Evolutionary conservation across 2,329 filamentous ascomycete species (phyloP), one percentile per base, ranked within the genome.

Genomic region (Sarocladium oryzae): DNA sequence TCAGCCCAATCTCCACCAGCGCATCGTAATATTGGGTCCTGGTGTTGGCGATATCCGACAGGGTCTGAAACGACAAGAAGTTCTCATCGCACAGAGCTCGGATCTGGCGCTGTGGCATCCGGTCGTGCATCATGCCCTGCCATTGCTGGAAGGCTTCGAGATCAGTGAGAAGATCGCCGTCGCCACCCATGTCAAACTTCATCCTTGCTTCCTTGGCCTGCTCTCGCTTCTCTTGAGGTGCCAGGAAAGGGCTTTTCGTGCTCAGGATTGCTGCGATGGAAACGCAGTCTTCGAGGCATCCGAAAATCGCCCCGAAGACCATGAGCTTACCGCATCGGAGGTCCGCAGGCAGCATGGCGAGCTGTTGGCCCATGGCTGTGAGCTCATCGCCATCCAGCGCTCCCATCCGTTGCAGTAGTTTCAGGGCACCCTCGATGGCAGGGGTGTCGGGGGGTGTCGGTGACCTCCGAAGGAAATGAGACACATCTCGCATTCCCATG

Each of bases 341-440:
- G 63, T 99, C 93, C 1, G 92, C 89, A 2, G 93, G 93, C 49
- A 99, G 90, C 82, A 95, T 89, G 16, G 91, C 87, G n/a, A 99
- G 76, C 69, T 97, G 93, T 50, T 87, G 84, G 35, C 93, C 93
- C 43, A 99, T 82, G 2, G 91, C 90, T 0, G 93, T 97, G 36
- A 99, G 77, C 60, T 89, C 86, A 52, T 89, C 82, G 40, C 88
- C 88, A 58, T 93, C 88, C 13, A 97, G 75, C 1, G 91, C 92
- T 26, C 93, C 93, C 77, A 99, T 95, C 9, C 90, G 80, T 11
- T 81, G 78, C 3, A 99, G 75, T 52, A 95, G 76, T 57, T 75
- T 79, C 56, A 99, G 75, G 1, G 93, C 93, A 15, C 88, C 89
- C 58, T 93, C 87, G 16, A 99, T 89, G 10, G 93, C 92, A 2